Evolutionary conservation across 2,329 filamentous ascomycete genomes (phyloP).

Genomic region (Cladosporium sp.): DNA sequence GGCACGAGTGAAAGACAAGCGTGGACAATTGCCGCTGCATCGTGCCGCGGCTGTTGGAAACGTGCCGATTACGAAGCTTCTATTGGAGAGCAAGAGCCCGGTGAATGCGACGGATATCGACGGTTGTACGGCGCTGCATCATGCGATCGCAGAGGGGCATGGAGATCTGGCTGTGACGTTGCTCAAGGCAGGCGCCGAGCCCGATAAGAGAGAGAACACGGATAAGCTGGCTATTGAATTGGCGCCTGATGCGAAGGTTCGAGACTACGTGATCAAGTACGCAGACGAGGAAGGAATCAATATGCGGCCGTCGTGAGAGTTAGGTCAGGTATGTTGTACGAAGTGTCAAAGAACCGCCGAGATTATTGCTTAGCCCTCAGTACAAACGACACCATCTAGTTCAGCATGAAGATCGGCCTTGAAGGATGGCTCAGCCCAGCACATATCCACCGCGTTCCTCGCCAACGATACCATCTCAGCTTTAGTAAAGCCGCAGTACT

Average conservation of each 20-base stretch:
- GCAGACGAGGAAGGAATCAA: slow-evolving; percentile 84
- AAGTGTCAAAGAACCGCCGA: too few species aligned
- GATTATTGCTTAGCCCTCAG: not conserved
- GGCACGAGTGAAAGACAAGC: slow-evolving; percentile 74
- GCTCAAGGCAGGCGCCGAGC: slow-evolving; percentile 79
- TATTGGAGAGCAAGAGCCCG: slow-evolving; percentile 74
- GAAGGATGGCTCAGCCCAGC: not conserved
- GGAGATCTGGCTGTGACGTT: slow-evolving; percentile 79
- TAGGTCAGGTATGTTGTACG: too few species aligned
- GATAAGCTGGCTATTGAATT: slow-evolving; percentile 72
- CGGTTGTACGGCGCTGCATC: slow-evolving; percentile 86
- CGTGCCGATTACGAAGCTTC: slow-evolving; percentile 75
- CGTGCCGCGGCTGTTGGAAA: slow-evolving; percentile 86
- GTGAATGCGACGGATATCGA: slow-evolving; percentile 77
- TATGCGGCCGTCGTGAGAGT: slow-evolving; percentile 12
- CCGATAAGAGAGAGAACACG: slow-evolving; percentile 68
- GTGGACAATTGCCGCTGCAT: slow-evolving; percentile 87
- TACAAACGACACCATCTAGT: not conserved
- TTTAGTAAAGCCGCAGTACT: not conserved
- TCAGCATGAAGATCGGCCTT: not conserved
- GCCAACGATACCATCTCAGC: not conserved
- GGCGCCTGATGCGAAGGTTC: slow-evolving; percentile 79
- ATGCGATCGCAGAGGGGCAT: slow-evolving; percentile 70
- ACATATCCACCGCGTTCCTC: not conserved
- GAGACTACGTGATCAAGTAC: slow-evolving; percentile 69